These are phyloP conservation scores for Heliocybe sulcata DNA, from an alignment of 1,284 basidiomycete species.

Conservation along the genomic window DNA sequence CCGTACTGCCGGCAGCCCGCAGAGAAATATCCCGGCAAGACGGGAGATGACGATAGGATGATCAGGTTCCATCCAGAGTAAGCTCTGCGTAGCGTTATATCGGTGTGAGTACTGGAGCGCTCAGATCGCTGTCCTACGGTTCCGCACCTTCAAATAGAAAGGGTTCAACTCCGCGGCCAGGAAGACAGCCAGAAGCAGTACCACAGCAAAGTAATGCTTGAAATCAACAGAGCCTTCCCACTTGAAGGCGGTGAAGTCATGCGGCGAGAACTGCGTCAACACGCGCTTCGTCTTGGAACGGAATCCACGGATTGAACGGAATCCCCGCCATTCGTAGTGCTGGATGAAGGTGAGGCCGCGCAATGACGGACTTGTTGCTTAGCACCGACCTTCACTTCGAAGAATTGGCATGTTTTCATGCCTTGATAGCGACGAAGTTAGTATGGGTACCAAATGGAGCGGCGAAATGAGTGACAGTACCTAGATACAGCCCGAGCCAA, in stretches of 20 bases:
- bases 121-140: slow-evolving; percentile 4
- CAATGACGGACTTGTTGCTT: neutral
- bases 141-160: slow-evolving; percentile 73
- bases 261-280: slow-evolving; percentile 75
- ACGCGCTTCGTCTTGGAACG: slow-evolving; percentile 73
- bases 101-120: neutral
- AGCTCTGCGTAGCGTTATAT: slow-evolving; percentile 30
- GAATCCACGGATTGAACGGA: slow-evolving; percentile 66
- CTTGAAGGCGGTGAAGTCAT: slow-evolving; percentile 81
- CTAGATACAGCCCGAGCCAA: slow-evolving; percentile 78
- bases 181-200: slow-evolving; percentile 71
- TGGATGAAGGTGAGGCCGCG: slow-evolving; percentile 17
- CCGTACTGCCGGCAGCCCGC: slow-evolving; percentile 73
- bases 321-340: slow-evolving; percentile 82
- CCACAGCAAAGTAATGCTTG: slow-evolving; percentile 66
- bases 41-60: slow-evolving; percentile 75
- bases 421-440: slow-evolving; percentile 25
- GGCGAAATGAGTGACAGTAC: slow-evolving; percentile 25
- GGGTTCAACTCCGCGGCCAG: slow-evolving; percentile 78
- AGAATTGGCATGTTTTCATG: slow-evolving; percentile 79
- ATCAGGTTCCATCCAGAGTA: slow-evolving; percentile 85
- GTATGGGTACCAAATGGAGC: slow-evolving; percentile 15
- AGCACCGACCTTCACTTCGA: slow-evolving; percentile 69
- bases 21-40: slow-evolving; percentile 70
- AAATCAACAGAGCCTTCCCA: slow-evolving; percentile 80